Percentiles rank a stretch among this genome's conserved stretches.
phyloP scores from a whole-genome alignment of 2,329 filamentous ascomycete species.

The Penicillium griseofulvum region DNA sequence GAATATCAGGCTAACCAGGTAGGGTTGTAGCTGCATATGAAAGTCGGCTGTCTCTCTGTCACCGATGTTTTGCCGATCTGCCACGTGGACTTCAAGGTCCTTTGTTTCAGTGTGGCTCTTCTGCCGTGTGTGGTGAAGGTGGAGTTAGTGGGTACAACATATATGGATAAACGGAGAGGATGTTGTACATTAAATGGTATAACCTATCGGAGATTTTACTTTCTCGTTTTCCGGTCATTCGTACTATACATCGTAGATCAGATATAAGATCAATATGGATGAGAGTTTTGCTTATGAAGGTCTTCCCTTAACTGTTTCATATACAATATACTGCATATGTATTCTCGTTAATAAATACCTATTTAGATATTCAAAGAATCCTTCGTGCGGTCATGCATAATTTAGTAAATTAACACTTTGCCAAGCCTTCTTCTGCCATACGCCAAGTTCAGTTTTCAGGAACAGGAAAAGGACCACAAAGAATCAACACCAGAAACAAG shows the following conservation, averaged over 20 bases:
- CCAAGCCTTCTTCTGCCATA: neutral
- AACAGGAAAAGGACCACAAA: neutral
- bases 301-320: too few species aligned
- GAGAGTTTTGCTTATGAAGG: neutral
- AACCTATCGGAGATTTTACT: neutral
- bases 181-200: neutral
- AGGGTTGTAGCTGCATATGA: neutral
- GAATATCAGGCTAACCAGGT: neutral
- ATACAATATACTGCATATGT: neutral
- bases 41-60: neutral
- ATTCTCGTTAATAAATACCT: neutral
- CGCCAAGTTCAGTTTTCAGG: neutral
- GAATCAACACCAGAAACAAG: neutral
- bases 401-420: neutral
- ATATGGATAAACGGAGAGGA: neutral
- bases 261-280: neutral
- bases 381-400: neutral
- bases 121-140: constrained; percentile 9
- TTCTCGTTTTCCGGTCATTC: neutral
- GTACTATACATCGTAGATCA: neutral
- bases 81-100: constrained; percentile 8
- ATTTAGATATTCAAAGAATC: neutral
- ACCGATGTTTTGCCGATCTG: constrained; percentile 5
- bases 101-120: constrained; percentile 2
- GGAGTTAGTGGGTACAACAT: constrained; percentile 4